Conservation (phyloP, 345 rosid species). For the Lenwebbia sp. region DNA sequence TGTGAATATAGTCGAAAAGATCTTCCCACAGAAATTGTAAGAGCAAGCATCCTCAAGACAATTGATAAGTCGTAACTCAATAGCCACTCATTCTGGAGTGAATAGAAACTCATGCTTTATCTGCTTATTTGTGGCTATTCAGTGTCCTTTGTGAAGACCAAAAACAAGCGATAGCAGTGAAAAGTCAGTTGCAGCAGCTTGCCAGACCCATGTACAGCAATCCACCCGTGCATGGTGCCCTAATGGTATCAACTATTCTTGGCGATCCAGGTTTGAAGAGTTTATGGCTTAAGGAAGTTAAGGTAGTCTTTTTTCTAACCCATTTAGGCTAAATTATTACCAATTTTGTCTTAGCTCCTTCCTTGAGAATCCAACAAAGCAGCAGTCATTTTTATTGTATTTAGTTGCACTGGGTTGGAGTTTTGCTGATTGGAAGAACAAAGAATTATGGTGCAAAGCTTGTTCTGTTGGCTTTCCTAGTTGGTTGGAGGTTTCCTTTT, state of each 20-base stretch:
- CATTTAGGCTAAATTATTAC: neutral
- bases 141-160: conserved; percentile 83
- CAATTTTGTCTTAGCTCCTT: neutral
- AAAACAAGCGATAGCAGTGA: conserved; percentile 71
- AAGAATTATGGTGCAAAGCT: neutral
- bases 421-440: neutral
- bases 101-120: neutral
- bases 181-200: conserved; percentile 94
- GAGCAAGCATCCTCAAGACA: neutral
- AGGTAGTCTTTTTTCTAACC: conserved; percentile 32
- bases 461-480: neutral
- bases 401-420: neutral
- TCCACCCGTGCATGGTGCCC: conserved; percentile 91
- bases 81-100: neutral
- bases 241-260: conserved; percentile 69
- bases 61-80: neutral
- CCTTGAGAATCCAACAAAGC: neutral
- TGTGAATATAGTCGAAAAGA: neutral
- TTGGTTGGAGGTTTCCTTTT: neutral
- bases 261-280: conserved; percentile 69
- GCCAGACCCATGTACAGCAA: conserved; percentile 99
- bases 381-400: neutral
- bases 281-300: conserved; percentile 86
- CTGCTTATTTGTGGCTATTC: neutral
- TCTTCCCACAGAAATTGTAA: neutral